A percentile compares a stretch with the other conserved stretches of the same genome.
These are phyloP conservation scores for Microbotryum saponariae DNA, from an alignment of 1,284 basidiomycete species.

Conservation along the genomic window DNA sequence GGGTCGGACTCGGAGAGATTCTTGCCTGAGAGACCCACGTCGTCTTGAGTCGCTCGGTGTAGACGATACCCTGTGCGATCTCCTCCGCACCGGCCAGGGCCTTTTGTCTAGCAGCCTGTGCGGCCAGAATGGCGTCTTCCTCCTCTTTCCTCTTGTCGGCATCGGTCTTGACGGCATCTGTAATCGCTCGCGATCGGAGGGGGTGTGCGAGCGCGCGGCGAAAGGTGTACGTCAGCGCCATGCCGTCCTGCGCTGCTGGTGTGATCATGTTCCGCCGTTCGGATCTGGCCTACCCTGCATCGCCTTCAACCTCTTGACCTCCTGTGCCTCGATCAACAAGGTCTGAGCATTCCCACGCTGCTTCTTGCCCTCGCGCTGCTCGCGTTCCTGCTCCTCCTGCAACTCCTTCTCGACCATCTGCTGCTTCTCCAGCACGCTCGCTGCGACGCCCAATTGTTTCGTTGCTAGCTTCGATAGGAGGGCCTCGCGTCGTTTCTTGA, in stretches of 20 bases:
- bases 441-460: constrained; percentile 42
- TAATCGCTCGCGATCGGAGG: neutral
- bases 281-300: constrained; percentile 56
- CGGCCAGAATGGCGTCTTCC: constrained; percentile 82
- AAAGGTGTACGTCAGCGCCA: no score
- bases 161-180: constrained; percentile 77
- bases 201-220: neutral
- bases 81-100: constrained; percentile 89
- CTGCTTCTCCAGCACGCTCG: constrained; percentile 11
- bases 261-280: no score
- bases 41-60: constrained; percentile 76
- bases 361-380: constrained; percentile 63
- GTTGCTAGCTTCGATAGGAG: constrained; percentile 60
- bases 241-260: no score
- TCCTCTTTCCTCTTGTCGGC: constrained; percentile 76
- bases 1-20: neutral
- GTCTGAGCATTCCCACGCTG: constrained; percentile 67
- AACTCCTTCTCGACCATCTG: constrained; percentile 51
- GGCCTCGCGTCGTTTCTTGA: constrained; percentile 73
- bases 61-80: constrained; percentile 83
- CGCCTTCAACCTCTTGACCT: constrained; percentile 74
- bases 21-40: constrained; percentile 50
- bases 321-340: constrained; percentile 79
- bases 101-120: constrained; percentile 73
- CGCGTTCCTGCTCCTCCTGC: constrained; percentile 60